A percentile compares a stretch with the other conserved stretches of the same genome.
These are phyloP conservation scores for Colletotrichum sp. DNA, from an alignment of 2,329 filamentous ascomycete genomes.

Conservation along the genomic window DNA sequence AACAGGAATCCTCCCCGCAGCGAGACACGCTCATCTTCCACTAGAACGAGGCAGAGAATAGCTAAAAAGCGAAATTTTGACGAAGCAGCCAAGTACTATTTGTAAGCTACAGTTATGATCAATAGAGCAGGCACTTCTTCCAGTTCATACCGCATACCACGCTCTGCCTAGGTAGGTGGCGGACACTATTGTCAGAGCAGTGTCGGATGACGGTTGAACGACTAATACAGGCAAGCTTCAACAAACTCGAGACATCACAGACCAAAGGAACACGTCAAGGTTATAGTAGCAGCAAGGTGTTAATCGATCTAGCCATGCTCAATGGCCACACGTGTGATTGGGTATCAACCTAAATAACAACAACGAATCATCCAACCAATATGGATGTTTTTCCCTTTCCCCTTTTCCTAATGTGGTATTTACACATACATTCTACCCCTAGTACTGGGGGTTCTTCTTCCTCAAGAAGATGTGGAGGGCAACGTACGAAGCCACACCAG, in stretches of 20 bases:
- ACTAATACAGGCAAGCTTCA: neutral
- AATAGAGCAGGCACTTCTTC: neutral
- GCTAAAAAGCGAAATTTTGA: neutral
- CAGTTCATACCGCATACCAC: neutral
- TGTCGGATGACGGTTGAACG: neutral
- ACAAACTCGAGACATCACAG: neutral
- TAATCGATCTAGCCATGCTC: neutral
- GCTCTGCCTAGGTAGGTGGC: neutral
- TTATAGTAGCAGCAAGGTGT: neutral
- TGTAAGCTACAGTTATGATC: neutral
- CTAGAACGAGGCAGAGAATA: neutral
- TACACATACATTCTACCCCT: neutral
- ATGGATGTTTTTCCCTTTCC: neutral
- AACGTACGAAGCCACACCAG: conserved; percentile 6
- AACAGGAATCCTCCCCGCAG: neutral
- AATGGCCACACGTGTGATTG: neutral
- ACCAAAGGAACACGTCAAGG: neutral
- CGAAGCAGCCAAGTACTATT: neutral
- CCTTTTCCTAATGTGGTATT: neutral
- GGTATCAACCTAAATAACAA: neutral
- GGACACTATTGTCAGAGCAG: neutral
- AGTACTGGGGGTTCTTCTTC: neutral
- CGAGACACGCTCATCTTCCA: neutral
- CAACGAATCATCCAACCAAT: neutral
- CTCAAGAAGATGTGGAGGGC: conserved; percentile 1